Evolutionary conservation across 768 basidiomycete genomes (phyloP).

Genomic region (Porphyrellus cyaneotinctus): DNA sequence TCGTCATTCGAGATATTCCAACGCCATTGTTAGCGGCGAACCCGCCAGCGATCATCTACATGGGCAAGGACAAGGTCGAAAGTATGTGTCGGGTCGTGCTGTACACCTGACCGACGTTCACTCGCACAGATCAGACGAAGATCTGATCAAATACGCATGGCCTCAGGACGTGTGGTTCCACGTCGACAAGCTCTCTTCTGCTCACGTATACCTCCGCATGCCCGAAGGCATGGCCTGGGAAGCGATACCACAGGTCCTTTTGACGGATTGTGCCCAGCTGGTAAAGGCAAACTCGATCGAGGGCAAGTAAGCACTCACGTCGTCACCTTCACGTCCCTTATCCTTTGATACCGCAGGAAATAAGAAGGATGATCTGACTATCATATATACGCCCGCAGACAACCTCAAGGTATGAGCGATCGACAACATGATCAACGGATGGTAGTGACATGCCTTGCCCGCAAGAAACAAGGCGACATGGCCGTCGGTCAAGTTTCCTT

Average conservation of each 20-base stretch:
- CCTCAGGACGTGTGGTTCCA: constrained; percentile 92
- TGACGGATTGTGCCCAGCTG: constrained; percentile 87
- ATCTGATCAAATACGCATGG: constrained; percentile 90
- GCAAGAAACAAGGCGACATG: constrained; percentile 96
- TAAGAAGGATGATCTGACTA: constrained; percentile 89
- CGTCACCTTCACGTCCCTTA: neutral
- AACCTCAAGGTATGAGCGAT: constrained; percentile 74
- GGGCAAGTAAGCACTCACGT: constrained; percentile 37
- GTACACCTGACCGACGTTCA: constrained; percentile 12
- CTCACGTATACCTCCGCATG: constrained; percentile 95
- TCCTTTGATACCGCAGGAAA: constrained; percentile 57
- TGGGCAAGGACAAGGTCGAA: constrained; percentile 97
- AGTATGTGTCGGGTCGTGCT: constrained; percentile 47
- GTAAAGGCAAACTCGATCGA: constrained; percentile 98
- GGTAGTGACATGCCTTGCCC: neutral
- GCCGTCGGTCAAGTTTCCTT: constrained; percentile 95
- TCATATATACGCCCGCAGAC: constrained; percentile 90
- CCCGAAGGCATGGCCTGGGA: constrained; percentile 83
- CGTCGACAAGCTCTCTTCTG: constrained; percentile 96
- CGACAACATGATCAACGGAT: neutral
- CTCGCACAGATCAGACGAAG: constrained; percentile 67
- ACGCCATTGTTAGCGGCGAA: constrained; percentile 40
- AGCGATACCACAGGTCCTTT: constrained; percentile 69
- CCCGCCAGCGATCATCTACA: constrained; percentile 76
- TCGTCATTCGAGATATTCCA: neutral